phyloP scores from a whole-genome alignment of 805 yeast species.

The Barnettozyma pratensis region DNA sequence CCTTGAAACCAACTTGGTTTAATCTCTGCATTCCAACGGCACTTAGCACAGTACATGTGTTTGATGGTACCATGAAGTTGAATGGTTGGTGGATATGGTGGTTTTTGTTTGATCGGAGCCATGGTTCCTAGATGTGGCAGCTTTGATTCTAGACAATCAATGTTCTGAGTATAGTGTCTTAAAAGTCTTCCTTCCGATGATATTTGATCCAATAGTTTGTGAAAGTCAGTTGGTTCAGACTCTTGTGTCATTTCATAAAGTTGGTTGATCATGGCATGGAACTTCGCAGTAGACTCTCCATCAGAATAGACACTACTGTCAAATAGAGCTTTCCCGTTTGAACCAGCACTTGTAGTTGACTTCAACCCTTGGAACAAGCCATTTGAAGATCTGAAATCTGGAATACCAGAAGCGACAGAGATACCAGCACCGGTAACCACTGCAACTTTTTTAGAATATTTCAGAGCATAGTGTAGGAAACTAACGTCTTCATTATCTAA shows the following conservation, averaged over 20 bases:
- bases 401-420: slow-evolving; percentile 85
- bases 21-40: slow-evolving; percentile 52
- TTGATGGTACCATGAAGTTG: slow-evolving; percentile 85
- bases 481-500: slow-evolving; percentile 37
- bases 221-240: slow-evolving; percentile 74
- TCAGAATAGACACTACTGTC: slow-evolving; percentile 74
- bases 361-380: slow-evolving; percentile 64
- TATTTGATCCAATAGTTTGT: slow-evolving; percentile 52
- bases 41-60: slow-evolving; percentile 70
- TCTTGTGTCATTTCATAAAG: slow-evolving; percentile 48
- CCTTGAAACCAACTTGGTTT: slow-evolving; percentile 45
- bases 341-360: slow-evolving; percentile 31
- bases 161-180: slow-evolving; percentile 82
- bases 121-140: slow-evolving; percentile 44
- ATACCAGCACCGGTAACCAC: slow-evolving; percentile 89
- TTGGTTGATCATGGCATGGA: slow-evolving; percentile 69
- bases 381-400: slow-evolving; percentile 79
- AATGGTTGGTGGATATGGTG: slow-evolving; percentile 51
- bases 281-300: slow-evolving; percentile 51
- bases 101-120: slow-evolving; percentile 40
- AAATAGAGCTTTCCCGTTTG: slow-evolving; percentile 64
- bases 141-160: slow-evolving; percentile 71
- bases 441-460: slow-evolving; percentile 52
- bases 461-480: slow-evolving; percentile 47
- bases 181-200: slow-evolving; percentile 59